These are phyloP conservation scores for Tricholomella constricta DNA, from an alignment of 768 basidiomycete species.

Conservation along the genomic window DNA sequence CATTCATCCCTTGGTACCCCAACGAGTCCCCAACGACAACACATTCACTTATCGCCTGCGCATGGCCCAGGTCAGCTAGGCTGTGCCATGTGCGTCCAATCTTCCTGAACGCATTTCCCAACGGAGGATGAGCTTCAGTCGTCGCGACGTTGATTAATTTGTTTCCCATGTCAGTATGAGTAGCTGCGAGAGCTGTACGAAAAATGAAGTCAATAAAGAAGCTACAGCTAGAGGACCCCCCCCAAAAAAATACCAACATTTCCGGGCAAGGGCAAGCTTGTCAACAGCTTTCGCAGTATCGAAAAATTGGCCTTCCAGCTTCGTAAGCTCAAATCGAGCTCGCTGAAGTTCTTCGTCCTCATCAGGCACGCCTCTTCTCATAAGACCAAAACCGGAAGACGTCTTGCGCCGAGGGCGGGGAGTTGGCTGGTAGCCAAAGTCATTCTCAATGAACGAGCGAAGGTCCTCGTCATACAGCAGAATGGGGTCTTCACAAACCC, in stretches of 20 bases:
- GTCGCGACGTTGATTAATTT: slow-evolving; percentile 88
- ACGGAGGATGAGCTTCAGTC: slow-evolving; percentile 82
- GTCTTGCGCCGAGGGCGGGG: slow-evolving; percentile 74
- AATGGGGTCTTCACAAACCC: slow-evolving; percentile 92
- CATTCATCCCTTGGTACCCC: slow-evolving; percentile 96
- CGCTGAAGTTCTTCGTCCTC: slow-evolving; percentile 92
- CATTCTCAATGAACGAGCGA: slow-evolving; percentile 93
- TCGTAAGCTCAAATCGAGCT: slow-evolving; percentile 90
- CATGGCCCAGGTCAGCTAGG: slow-evolving; percentile 84
- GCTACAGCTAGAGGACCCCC: neutral
- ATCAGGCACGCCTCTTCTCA: slow-evolving; percentile 81
- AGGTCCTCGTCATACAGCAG: slow-evolving; percentile 89
- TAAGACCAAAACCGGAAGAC: slow-evolving; percentile 73
- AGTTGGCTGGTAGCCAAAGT: slow-evolving; percentile 94
- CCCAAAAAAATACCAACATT: slow-evolving; percentile 58
- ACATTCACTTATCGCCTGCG: slow-evolving; percentile 92
- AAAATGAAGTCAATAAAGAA: slow-evolving; percentile 5
- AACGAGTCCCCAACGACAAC: slow-evolving; percentile 95
- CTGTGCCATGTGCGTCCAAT: slow-evolving; percentile 87
- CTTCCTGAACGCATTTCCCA: slow-evolving; percentile 83
- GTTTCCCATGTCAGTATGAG: slow-evolving; percentile 91
- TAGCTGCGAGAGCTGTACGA: slow-evolving; percentile 66
- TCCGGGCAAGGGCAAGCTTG: slow-evolving; percentile 76
- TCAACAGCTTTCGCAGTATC: slow-evolving; percentile 92
- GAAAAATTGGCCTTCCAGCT: slow-evolving; percentile 89